Evolutionary conservation across 345 rosid species (phyloP), one percentile per base, ranked within the genome.

Genomic region (Gossypium ekmanianum): DNA sequence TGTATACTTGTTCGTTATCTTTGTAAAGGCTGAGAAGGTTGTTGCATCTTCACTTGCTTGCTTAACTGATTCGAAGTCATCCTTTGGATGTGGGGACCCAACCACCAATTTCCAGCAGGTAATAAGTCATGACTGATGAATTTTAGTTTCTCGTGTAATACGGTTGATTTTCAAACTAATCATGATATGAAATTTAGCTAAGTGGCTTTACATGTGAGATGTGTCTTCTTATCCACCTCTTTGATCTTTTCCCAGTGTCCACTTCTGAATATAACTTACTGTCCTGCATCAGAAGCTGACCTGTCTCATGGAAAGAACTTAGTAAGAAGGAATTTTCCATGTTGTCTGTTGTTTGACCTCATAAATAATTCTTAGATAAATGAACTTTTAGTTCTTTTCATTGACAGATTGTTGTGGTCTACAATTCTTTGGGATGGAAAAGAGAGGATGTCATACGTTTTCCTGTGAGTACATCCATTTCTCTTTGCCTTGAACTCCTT

Each of bases 371-470:
- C 68, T 14, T 68, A 18, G 51, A 51, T 59, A 57, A 57, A 57
- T 57, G 11, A 57, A 1, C 22, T 57, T 22, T 22, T 18, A 9
- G 27, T 57, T 70, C 43, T 83, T 76, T 67, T 71, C 65, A 57
- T 79, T 9, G 81, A 77, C 79, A 95, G 99, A 74, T 85, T 61
- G 82, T 91, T 75, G 86, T 95, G 82, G 88, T 88, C 71, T 95
- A 95, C 83, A 95, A 95, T 81, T 78, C 99, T 64, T 95, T 95
- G 65, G 99, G 98, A 83, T 95, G 98, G 99, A 86, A 89, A 81
- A 88, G 99, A 83, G 88, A 84, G 66, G 96, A 95, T 81, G 82
- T 88, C 34, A 81, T 95, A 77, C 92, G 85, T 76, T 82, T 95
- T 81, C 99, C 99, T 16, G 99, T 93, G 81, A 89, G 98, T 83